These are phyloP conservation scores for Kazachstania psychrophila DNA, from an alignment of 805 yeast genomes.

Conservation along the genomic window DNA sequence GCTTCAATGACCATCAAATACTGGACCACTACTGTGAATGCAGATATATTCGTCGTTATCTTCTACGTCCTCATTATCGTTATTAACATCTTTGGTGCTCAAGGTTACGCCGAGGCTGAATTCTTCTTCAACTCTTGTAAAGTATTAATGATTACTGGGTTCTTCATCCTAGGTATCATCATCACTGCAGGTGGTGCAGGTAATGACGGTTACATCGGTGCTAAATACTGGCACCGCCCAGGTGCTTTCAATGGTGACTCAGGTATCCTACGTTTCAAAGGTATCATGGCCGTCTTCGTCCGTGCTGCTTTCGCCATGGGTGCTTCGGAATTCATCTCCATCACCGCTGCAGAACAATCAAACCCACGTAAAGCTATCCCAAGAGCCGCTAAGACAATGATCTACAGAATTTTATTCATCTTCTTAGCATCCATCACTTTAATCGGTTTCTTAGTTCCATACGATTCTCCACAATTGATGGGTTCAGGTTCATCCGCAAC, in stretches of 20 bases:
- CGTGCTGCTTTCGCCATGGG: conserved; percentile 61
- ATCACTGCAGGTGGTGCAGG: conserved; percentile 51
- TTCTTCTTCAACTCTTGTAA: conserved; percentile 50
- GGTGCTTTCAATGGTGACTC: conserved; percentile 48
- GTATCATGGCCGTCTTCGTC: conserved; percentile 54
- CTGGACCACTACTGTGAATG: conserved; percentile 42
- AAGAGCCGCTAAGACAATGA: conserved; percentile 59
- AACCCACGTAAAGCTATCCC: conserved; percentile 57
- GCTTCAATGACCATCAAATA: conserved; percentile 48
- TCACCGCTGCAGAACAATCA: conserved; percentile 63
- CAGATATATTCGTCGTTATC: conserved; percentile 51
- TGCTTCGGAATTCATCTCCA: conserved; percentile 56
- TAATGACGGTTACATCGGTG: conserved; percentile 45
- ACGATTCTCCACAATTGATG: conserved; percentile 40
- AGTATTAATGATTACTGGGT: conserved; percentile 49
- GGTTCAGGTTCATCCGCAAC: conserved; percentile 41
- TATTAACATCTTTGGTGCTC: conserved; percentile 47
- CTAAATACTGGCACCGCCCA: conserved; percentile 50
- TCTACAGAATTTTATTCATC: conserved; percentile 55
- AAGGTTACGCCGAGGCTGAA: conserved; percentile 61
- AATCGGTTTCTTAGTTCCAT: conserved; percentile 54
- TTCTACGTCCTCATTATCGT: conserved; percentile 42
- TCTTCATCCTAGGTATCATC: conserved; percentile 50
- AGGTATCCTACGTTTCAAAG: conserved; percentile 41
- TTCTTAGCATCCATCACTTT: conserved; percentile 45